Percentiles rank a stretch among this genome's conserved stretches.
These are phyloP conservation scores for Paramyrothecium sp. DNA, from an alignment of 2,329 filamentous ascomycete genomes.

Conservation along the genomic window DNA sequence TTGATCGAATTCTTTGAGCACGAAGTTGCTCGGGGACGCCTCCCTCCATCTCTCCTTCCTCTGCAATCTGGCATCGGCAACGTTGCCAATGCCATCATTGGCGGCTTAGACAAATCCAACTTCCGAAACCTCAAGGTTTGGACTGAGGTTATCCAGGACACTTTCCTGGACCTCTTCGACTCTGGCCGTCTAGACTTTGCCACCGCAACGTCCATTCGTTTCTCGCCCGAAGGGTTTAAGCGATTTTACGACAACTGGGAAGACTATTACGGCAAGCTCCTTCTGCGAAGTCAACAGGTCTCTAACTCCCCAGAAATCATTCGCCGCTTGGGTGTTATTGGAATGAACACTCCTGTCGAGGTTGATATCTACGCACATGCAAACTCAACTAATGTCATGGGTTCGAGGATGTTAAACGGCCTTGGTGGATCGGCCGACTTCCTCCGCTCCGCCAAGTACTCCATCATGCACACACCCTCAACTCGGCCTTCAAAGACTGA, in stretches of 20 bases:
- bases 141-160: constrained; percentile 92
- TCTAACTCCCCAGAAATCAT: constrained; percentile 92
- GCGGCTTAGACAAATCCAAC: constrained; percentile 75
- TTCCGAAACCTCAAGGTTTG: constrained; percentile 88
- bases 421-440: constrained; percentile 82
- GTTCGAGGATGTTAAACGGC: constrained; percentile 82
- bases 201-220: constrained; percentile 85
- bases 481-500: constrained; percentile 80
- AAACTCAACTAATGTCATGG: constrained; percentile 88
- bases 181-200: constrained; percentile 84
- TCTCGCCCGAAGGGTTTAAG: constrained; percentile 87
- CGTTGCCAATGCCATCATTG: constrained; percentile 89
- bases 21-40: constrained; percentile 74
- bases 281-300: constrained; percentile 83
- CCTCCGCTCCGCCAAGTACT: constrained; percentile 76
- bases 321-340: constrained; percentile 80
- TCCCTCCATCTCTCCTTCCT: constrained; percentile 74
- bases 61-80: constrained; percentile 89
- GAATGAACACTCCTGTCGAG: constrained; percentile 94
- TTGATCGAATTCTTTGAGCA: constrained; percentile 83
- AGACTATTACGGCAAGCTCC: constrained; percentile 74
- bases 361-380: constrained; percentile 94
- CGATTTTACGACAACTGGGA: constrained; percentile 89
- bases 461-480: constrained; percentile 90
- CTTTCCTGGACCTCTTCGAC: constrained; percentile 91